Conservation (phyloP, 495 filamentous ascomycete genomes). For the Aspergillus baeticus region DNA sequence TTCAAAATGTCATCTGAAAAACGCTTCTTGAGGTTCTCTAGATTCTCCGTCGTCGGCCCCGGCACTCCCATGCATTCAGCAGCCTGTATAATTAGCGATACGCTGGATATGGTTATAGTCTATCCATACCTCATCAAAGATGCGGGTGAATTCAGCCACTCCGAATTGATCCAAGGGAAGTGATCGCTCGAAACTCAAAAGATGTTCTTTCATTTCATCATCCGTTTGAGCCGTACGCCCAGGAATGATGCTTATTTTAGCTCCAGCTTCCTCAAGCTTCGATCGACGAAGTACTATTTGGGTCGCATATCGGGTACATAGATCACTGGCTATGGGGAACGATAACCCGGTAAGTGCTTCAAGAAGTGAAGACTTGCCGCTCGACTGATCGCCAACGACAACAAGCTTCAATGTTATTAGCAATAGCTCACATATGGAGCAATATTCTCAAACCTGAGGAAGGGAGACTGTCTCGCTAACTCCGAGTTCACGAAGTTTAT, state of each 20-base stretch:
- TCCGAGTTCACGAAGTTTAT: constrained; percentile 34
- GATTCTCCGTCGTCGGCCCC: constrained; percentile 4
- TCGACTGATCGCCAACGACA: constrained; percentile 46
- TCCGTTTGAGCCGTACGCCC: constrained; percentile 18
- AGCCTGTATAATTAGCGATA: constrained; percentile 17
- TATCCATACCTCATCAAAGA: constrained; percentile 33
- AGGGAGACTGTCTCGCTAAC: constrained; percentile 35
- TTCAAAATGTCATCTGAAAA: constrained; percentile 50
- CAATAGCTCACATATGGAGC: background rate
- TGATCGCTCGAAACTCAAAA: constrained; percentile 24
- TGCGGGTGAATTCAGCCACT: constrained; percentile 27
- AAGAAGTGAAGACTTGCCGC: constrained; percentile 53
- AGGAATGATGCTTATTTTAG: constrained; percentile 29
- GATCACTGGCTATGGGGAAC: constrained; percentile 48
- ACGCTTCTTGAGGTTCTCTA: constrained; percentile 19
- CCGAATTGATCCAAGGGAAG: constrained; percentile 21
- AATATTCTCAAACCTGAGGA: constrained; percentile 29
- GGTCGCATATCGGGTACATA: constrained; percentile 59
- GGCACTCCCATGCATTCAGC: constrained; percentile 29
- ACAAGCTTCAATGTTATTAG: constrained; percentile 29
- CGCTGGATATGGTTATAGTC: background rate
- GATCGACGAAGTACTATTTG: constrained; percentile 55
- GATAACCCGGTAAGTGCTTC: constrained; percentile 51
- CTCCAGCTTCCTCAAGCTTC: constrained; percentile 18
- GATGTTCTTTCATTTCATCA: constrained; percentile 16